These are phyloP conservation scores for Naganishia cerealis DNA, from an alignment of 1,284 basidiomycete genomes.

Conservation along the genomic window DNA sequence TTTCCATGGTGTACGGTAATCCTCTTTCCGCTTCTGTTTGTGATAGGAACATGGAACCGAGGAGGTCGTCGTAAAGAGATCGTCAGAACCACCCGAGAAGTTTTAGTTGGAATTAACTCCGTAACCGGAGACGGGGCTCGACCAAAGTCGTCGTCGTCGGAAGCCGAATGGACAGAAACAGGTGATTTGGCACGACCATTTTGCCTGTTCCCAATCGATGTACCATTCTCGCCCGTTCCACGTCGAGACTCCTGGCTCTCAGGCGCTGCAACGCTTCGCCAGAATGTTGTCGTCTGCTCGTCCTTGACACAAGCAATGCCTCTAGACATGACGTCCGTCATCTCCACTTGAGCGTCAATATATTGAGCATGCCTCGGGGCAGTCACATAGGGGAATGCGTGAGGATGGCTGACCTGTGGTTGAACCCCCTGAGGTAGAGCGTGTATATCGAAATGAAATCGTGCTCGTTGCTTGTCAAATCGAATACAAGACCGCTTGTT, in stretches of 20 bases:
- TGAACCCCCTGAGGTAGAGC: slow-evolving; percentile 5
- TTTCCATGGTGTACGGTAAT: slow-evolving; percentile 17
- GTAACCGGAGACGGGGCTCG: slow-evolving; percentile 16
- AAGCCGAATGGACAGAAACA: slow-evolving; percentile 12
- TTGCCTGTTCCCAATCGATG: not conserved
- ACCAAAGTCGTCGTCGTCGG: not conserved
- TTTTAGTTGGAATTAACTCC: slow-evolving; percentile 11
- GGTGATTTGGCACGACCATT: slow-evolving; percentile 8
- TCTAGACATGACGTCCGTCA: slow-evolving; percentile 27
- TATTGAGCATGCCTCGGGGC: slow-evolving; percentile 23
- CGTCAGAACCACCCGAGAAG: slow-evolving; percentile 26
- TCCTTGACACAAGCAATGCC: slow-evolving; percentile 25
- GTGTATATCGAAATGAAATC: slow-evolving; percentile 22
- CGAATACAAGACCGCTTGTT: slow-evolving; percentile 16
- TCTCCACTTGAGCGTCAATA: slow-evolving; percentile 24
- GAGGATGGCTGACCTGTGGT: slow-evolving; percentile 14
- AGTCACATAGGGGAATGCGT: slow-evolving; percentile 18
- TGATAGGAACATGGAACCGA: slow-evolving; percentile 25
- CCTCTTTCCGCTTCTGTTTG: slow-evolving; percentile 22
- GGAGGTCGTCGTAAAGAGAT: slow-evolving; percentile 34
- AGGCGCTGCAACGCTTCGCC: slow-evolving; percentile 14
- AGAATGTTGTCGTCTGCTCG: slow-evolving; percentile 24
- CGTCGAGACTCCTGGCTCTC: not conserved
- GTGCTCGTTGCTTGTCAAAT: slow-evolving; percentile 26
- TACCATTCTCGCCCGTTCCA: not conserved